Conservation (phyloP, 331 rosid genomes). For the Pyrus hybrid region DNA sequence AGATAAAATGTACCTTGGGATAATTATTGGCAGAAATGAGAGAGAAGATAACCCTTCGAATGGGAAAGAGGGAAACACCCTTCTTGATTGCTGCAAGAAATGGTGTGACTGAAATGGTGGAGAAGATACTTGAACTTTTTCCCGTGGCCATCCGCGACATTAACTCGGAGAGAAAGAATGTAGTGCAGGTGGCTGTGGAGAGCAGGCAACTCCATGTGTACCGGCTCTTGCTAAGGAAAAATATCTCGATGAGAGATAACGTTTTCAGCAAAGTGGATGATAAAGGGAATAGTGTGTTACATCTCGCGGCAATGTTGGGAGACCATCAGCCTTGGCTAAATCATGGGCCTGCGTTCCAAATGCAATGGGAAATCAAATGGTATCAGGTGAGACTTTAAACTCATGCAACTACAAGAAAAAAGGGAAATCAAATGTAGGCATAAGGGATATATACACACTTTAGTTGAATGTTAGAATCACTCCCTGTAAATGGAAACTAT, state of each 20-base stretch:
- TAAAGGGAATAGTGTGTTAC: conserved; percentile 37
- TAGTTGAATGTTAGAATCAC: no score
- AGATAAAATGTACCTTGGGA: not conserved
- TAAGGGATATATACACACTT: no score
- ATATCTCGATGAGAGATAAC: not conserved
- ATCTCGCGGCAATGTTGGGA: conserved; percentile 39
- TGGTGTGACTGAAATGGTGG: conserved; percentile 48
- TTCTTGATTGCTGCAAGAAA: conserved; percentile 47
- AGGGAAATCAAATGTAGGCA: no score
- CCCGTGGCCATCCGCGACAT: conserved; percentile 42
- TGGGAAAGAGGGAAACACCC: conserved; percentile 26
- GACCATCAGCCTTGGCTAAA: conserved; percentile 37
- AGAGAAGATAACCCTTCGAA: not conserved
- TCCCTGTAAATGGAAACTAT: no score
- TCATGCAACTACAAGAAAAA: not conserved
- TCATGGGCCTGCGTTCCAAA: conserved; percentile 31
- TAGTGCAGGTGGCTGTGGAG: conserved; percentile 45
- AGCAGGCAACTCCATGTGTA: conserved; percentile 12
- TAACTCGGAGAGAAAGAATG: conserved; percentile 31
- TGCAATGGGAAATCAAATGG: conserved; percentile 39
- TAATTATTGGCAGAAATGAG: not conserved
- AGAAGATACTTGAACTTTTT: conserved; percentile 25
- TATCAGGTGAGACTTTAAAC: conserved; percentile 9
- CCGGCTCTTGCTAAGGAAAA: conserved; percentile 8
- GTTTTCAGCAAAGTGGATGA: conserved; percentile 25